phyloP scores from a whole-genome alignment of 2,329 filamentous ascomycete genomes.

The Drechslerella coelobrocha region DNA sequence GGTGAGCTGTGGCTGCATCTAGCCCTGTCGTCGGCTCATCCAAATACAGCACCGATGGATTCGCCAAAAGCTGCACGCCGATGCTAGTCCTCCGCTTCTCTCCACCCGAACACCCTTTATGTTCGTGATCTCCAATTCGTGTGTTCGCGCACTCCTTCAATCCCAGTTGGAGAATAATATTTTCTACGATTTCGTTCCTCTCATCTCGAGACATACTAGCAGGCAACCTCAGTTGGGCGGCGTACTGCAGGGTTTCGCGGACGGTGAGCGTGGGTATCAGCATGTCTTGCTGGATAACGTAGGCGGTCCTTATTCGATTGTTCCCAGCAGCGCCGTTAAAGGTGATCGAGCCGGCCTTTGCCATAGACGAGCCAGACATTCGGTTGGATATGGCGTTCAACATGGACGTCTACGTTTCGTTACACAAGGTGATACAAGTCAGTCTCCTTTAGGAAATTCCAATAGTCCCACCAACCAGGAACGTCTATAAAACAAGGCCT shows the following conservation, averaged over 20 bases:
- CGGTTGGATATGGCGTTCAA: conserved; percentile 75
- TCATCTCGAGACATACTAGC: conserved; percentile 68
- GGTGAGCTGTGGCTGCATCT: conserved; percentile 77
- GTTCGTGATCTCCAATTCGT: conserved; percentile 72
- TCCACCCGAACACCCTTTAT: conserved; percentile 78
- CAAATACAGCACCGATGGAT: conserved; percentile 77
- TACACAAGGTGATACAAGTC: conserved; percentile 3
- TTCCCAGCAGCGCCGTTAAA: conserved; percentile 69
- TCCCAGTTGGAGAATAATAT: conserved; percentile 76
- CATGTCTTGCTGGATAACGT: conserved; percentile 79
- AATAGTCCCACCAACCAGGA: neutral
- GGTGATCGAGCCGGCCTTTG: conserved; percentile 63
- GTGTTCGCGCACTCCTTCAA: conserved; percentile 80
- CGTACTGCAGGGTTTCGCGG: conserved; percentile 75
- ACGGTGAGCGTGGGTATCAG: conserved; percentile 76
- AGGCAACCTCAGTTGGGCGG: conserved; percentile 74
- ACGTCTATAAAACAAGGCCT: neutral
- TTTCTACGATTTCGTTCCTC: conserved; percentile 71
- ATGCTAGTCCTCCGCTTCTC: conserved; percentile 80
- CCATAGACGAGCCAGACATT: conserved; percentile 66
- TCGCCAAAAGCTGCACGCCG: conserved; percentile 78
- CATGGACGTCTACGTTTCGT: conserved; percentile 64
- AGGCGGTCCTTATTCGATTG: conserved; percentile 67
- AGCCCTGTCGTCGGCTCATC: conserved; percentile 81
- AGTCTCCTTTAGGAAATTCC: conserved; percentile 55